phyloP scores from a whole-genome alignment of 306 rosid species.

The Cicer judaicum region DNA sequence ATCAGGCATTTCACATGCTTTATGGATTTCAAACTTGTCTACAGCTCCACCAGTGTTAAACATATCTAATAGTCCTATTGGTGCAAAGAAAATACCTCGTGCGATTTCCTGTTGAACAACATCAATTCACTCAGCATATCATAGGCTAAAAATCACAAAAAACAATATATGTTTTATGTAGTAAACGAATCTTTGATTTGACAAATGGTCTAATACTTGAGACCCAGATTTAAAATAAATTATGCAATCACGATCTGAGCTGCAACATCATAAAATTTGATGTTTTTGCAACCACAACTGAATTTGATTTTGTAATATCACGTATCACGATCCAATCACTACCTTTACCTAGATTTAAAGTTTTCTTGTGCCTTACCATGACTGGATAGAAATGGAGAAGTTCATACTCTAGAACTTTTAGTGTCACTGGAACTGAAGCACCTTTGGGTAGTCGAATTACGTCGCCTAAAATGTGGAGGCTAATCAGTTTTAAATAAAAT shows the following conservation, averaged over 20 bases:
- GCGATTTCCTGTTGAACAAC: conserved; percentile 8
- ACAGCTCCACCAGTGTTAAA: conserved; percentile 35
- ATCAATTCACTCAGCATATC: background rate
- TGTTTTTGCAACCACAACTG: too few species aligned
- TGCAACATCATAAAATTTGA: too few species aligned
- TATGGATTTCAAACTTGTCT: conserved; percentile 24
- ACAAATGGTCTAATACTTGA: too few species aligned
- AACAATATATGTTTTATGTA: too few species aligned
- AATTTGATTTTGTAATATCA: too few species aligned
- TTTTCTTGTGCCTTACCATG: conserved; percentile 47
- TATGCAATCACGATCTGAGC: too few species aligned
- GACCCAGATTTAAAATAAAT: too few species aligned
- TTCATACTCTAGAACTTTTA: conserved; percentile 73
- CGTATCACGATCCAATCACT: too few species aligned
- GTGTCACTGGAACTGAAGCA: conserved; percentile 47
- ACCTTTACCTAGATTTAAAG: too few species aligned
- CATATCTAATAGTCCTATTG: conserved; percentile 34
- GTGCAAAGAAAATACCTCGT: conserved; percentile 30
- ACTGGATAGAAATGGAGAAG: conserved; percentile 76
- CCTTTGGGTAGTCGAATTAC: conserved; percentile 15
- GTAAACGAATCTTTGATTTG: too few species aligned
- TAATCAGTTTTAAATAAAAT: background rate
- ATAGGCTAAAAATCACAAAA: background rate
- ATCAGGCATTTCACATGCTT: background rate
- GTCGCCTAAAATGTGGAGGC: conserved; percentile 5